Percentiles rank a stretch among this genome's conserved stretches.
phyloP scores from a whole-genome alignment of 140 eudicot species.

The Anethum foeniculum region DNA sequence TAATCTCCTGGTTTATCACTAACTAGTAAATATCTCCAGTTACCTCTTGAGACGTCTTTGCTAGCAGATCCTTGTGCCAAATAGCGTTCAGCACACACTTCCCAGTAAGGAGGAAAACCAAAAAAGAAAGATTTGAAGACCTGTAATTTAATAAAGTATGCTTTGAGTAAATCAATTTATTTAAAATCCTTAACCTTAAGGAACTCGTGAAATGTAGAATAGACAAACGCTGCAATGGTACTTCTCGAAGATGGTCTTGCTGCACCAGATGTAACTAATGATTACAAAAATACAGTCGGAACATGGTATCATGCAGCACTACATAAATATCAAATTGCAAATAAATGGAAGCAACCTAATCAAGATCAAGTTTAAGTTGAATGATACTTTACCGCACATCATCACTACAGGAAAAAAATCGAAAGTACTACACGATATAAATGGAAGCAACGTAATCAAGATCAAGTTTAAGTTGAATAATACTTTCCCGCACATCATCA shows the following conservation, averaged over 20 bases:
- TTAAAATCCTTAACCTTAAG: neutral
- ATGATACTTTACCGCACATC: neutral
- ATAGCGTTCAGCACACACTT: constrained; percentile 30
- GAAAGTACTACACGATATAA: neutral
- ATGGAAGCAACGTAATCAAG: neutral
- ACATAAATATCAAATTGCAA: neutral
- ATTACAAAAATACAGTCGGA: neutral
- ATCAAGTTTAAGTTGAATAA: constrained; percentile 1
- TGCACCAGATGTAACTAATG: neutral
- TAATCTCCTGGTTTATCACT: constrained; percentile 1
- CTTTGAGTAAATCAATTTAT: neutral
- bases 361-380: neutral
- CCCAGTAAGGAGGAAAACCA: constrained; percentile 74
- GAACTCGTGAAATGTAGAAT: neutral
- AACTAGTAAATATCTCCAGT: neutral
- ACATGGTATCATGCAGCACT: neutral
- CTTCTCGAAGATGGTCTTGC: neutral
- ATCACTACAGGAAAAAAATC: constrained; percentile 3
- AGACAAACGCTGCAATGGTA: neutral
- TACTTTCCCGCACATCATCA: neutral
- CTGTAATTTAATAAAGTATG: constrained; percentile 25
- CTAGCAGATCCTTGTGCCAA: constrained; percentile 19
- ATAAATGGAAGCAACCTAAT: neutral
- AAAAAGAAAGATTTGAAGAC: constrained; percentile 39
- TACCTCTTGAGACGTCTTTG: constrained; percentile 20